Percentiles rank a stretch among this genome's conserved stretches.
phyloP scores from a whole-genome alignment of 257 asterid genomes.

The Buddleja alternifolia region DNA sequence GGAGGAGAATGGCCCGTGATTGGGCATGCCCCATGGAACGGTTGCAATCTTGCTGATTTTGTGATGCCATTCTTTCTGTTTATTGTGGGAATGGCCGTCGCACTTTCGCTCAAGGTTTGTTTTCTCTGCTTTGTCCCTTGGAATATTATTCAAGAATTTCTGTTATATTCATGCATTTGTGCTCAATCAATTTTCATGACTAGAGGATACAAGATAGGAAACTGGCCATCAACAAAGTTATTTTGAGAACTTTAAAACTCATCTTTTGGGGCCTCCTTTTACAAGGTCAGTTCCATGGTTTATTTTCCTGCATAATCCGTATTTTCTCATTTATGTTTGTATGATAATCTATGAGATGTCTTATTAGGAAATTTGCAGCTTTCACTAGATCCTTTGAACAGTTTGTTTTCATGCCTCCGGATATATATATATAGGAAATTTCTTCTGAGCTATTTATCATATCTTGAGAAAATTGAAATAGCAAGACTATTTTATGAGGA shows the following conservation, averaged over 20 bases:
- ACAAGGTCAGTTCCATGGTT: conserved; percentile 58
- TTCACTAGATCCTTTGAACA: neutral
- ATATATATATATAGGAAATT: neutral
- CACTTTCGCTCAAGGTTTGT: conserved; percentile 72
- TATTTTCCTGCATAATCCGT: conserved; percentile 7
- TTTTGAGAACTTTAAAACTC: conserved; percentile 70
- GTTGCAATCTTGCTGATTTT: conserved; percentile 85
- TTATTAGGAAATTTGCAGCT: neutral
- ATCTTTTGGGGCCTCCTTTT: conserved; percentile 81
- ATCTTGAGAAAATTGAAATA: neutral
- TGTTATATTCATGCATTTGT: neutral
- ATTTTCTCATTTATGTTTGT: neutral
- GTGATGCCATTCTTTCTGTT: conserved; percentile 86
- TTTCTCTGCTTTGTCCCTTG: neutral
- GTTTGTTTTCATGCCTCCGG: neutral
- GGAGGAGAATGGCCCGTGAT: conserved; percentile 81
- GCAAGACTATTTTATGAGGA: neutral
- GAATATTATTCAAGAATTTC: neutral
- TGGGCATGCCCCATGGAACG: conserved; percentile 86
- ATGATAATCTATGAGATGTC: neutral
- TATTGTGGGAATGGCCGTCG: conserved; percentile 80
- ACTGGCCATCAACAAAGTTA: conserved; percentile 55
- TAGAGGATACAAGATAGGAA: conserved; percentile 57
- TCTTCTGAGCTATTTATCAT: conserved; percentile 1
- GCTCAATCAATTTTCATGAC: conserved; percentile 8